Base-by-base conservation (phyloP, 169 alveolate species). In the Cryptosporidium ubiquitum region DNA sequence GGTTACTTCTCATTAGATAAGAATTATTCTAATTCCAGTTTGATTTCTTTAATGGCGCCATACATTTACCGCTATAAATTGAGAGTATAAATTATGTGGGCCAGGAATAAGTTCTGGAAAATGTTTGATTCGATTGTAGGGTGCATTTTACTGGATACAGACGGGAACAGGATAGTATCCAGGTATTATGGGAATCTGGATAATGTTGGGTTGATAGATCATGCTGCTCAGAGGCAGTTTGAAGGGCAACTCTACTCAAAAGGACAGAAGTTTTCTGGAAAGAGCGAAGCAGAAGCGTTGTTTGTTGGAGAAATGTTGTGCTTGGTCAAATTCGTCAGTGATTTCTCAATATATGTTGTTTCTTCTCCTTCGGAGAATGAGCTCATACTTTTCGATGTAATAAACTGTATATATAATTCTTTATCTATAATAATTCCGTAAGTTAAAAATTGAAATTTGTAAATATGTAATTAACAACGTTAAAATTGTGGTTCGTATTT, bases 101-200 rank as follows among this genome's bases (percentile, higher is more conserved):
- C 47, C 69, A 10, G 29, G 37, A 23, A 70, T 29, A 23, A 70
- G 18, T 51, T 6, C 29, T 42, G 16, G 14, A 39, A 20, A 49
- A 79, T 79, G 89, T 57, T 79, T 37, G 68, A 61, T 58, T 61
- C 89, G 4, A 66, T 79, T 16, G 58, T 79, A 29, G 74, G 89
- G 23, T 79, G 89, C 37, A 40, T 79, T 40, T 18, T 79, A 61
- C 29, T 79, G 29, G 89, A 79, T 64, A 33, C 75, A 9, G 89
- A 79, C 42, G 89, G 89, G 33, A 47, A 64, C 23, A 79, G 89
- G 40, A 58, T 79, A 35, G 89, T 37, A 7, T 49, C 89, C 16
- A 58, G 89, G 26, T 79, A 79, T 33, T 79, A 79, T 44, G 89
- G 89, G 0, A 44, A 79, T 23, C 44, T 61, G 26, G 64, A 79